Percentiles rank a stretch among this genome's conserved stretches.
These are phyloP conservation scores for Pichia sp. DNA, from an alignment of 1,139 yeast species.

Conservation along the genomic window DNA sequence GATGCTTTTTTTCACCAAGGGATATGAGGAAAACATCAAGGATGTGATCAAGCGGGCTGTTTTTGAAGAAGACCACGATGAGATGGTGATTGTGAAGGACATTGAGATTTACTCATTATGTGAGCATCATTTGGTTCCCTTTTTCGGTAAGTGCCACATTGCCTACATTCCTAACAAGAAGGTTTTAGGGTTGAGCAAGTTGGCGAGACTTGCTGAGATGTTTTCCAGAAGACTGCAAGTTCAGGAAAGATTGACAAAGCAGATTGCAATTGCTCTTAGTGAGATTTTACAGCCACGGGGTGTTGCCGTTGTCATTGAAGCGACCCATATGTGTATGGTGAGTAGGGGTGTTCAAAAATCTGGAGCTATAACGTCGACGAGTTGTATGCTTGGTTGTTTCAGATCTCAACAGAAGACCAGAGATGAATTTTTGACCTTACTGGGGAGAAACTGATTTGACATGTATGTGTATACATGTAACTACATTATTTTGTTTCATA, in stretches of 20 bases:
- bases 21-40: constrained; percentile 86
- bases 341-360: constrained; percentile 96
- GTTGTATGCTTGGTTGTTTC: constrained; percentile 97
- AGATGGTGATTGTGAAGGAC: constrained; percentile 96
- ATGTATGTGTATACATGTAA: background rate
- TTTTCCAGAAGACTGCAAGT: constrained; percentile 92
- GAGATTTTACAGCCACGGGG: constrained; percentile 92
- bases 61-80: constrained; percentile 97
- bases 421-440: constrained; percentile 86
- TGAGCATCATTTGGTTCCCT: constrained; percentile 97
- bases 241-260: constrained; percentile 93
- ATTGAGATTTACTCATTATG: constrained; percentile 89
- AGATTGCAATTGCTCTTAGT: constrained; percentile 91
- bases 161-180: constrained; percentile 94
- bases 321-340: constrained; percentile 99
- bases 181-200: constrained; percentile 89
- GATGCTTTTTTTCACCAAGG: constrained; percentile 91
- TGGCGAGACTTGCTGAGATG: constrained; percentile 96
- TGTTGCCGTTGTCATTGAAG: constrained; percentile 97
- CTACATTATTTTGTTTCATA: background rate
- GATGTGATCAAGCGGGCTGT: constrained; percentile 94
- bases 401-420: constrained; percentile 90
- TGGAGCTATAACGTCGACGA: constrained; percentile 88
- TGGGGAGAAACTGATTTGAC: constrained; percentile 47
- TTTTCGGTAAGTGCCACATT: constrained; percentile 92